Evolutionary conservation across 768 basidiomycete genomes (phyloP).

Genomic region (Phlegmacium glaucopus): DNA sequence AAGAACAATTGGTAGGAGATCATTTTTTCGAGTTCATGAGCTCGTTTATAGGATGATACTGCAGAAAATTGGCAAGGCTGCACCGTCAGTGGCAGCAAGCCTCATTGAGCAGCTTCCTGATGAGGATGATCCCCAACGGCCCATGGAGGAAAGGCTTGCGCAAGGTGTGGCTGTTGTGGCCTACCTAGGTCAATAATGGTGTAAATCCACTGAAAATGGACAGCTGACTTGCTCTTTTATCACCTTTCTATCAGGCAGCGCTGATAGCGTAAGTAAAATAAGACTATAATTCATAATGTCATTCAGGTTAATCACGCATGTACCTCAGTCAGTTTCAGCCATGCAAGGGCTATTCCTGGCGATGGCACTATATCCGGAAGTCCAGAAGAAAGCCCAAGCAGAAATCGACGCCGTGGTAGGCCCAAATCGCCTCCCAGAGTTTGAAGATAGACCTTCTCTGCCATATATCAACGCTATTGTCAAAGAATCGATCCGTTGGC

Average conservation of each 20-base stretch:
- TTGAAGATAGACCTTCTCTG: constrained; percentile 25
- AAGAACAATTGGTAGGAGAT: constrained; percentile 11
- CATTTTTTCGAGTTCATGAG: background rate
- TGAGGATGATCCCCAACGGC: constrained; percentile 2
- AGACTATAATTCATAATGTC: too few species aligned
- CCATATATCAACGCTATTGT: constrained; percentile 35
- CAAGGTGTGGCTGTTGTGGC: constrained; percentile 9
- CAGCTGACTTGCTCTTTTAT: too few species aligned
- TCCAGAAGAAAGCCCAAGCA: constrained; percentile 32
- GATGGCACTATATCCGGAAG: constrained; percentile 35
- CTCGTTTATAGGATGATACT: background rate
- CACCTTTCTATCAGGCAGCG: background rate
- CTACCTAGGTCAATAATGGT: constrained; percentile 11
- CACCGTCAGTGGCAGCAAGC: constrained; percentile 1
- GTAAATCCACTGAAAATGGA: background rate
- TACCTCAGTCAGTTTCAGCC: constrained; percentile 24
- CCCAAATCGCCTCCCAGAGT: too few species aligned
- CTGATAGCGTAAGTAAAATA: background rate
- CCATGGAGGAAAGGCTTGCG: constrained; percentile 9
- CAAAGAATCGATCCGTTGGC: constrained; percentile 25
- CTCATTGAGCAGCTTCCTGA: constrained; percentile 11
- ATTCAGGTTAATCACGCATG: background rate
- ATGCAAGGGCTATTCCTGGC: constrained; percentile 33
- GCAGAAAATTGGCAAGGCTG: constrained; percentile 5
- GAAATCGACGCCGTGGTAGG: constrained; percentile 40